A percentile compares a stretch with the other conserved stretches of the same genome.
These are phyloP conservation scores for Oryza rufipogon DNA, from an alignment of 176 grass and related monocot genomes.

Conservation along the genomic window DNA sequence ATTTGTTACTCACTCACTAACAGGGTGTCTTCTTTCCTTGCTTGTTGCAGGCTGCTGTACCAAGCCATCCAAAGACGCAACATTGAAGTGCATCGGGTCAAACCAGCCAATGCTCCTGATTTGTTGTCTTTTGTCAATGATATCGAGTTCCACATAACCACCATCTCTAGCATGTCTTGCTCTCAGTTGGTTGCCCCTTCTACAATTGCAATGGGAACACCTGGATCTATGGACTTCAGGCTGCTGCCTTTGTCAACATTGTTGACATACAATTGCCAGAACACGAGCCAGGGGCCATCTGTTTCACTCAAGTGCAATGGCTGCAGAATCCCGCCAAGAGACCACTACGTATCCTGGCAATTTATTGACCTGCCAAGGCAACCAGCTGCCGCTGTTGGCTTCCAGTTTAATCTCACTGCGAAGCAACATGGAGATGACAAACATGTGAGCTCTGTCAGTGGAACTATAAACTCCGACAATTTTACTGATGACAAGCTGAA, in stretches of 20 bases:
- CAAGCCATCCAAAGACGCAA: slow-evolving; percentile 71
- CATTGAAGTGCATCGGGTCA: slow-evolving; percentile 76
- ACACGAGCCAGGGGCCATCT: slow-evolving; percentile 74
- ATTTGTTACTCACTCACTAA: slow-evolving; percentile 1
- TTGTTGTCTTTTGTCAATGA: slow-evolving; percentile 81
- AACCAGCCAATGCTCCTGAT: slow-evolving; percentile 89
- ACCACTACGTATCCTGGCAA: slow-evolving; percentile 91
- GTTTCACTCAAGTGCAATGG: slow-evolving; percentile 76
- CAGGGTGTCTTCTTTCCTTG: slow-evolving; percentile 3
- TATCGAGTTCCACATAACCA: slow-evolving; percentile 88
- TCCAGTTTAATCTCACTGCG: slow-evolving; percentile 82
- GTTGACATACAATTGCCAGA: slow-evolving; percentile 67
- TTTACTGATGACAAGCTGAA: slow-evolving; percentile 60
- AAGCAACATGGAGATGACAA: slow-evolving; percentile 61
- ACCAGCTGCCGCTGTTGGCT: slow-evolving; percentile 73
- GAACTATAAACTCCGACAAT: slow-evolving; percentile 66
- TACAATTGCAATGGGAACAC: slow-evolving; percentile 66
- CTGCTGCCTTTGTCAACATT: slow-evolving; percentile 63
- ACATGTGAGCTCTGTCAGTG: slow-evolving; percentile 77
- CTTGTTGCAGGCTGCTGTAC: slow-evolving; percentile 70
- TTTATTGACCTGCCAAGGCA: slow-evolving; percentile 70
- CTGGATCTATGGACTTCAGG: slow-evolving; percentile 84
- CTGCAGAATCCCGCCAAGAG: slow-evolving; percentile 78
- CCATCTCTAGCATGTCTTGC: slow-evolving; percentile 87
- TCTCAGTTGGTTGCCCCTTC: slow-evolving; percentile 52